Evolutionary conservation across 2,329 filamentous ascomycete species (phyloP).

Genomic region (Penicillium sp.): DNA sequence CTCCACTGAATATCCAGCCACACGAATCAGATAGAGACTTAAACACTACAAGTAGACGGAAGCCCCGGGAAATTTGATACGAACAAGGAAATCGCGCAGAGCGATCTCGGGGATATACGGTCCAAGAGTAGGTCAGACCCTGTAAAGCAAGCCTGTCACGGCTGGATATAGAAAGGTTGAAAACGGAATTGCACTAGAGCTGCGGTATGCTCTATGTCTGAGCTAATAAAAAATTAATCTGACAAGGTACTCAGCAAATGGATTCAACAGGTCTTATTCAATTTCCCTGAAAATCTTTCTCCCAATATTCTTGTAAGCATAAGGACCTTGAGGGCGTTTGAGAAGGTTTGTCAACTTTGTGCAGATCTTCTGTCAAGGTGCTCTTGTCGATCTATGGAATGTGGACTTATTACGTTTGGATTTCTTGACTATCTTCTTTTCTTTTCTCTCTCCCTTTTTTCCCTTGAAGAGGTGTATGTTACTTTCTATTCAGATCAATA

Average conservation of each 20-base stretch:
- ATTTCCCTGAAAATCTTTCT: neutral
- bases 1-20: slow-evolving; percentile 6
- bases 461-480: neutral
- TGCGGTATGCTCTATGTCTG: neutral
- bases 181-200: slow-evolving; percentile 6
- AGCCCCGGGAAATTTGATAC: slow-evolving; percentile 5
- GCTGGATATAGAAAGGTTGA: slow-evolving; percentile 4
- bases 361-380: slow-evolving; percentile 20
- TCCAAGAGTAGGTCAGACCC: neutral
- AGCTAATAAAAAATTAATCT: too few relatives aligned
- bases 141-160: neutral
- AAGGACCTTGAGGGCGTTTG: slow-evolving; percentile 34
- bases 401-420: neutral
- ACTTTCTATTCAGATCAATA: neutral
- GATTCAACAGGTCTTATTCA: neutral
- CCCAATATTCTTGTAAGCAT: neutral
- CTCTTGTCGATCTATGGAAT: slow-evolving; percentile 5
- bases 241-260: slow-evolving; percentile 4
- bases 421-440: neutral
- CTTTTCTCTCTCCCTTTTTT: neutral
- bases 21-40: neutral
- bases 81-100: slow-evolving; percentile 5
- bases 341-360: slow-evolving; percentile 25
- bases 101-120: slow-evolving; percentile 3
- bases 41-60: neutral